phyloP scores from a whole-genome alignment of 345 rosid species.

The Pistacia vera region DNA sequence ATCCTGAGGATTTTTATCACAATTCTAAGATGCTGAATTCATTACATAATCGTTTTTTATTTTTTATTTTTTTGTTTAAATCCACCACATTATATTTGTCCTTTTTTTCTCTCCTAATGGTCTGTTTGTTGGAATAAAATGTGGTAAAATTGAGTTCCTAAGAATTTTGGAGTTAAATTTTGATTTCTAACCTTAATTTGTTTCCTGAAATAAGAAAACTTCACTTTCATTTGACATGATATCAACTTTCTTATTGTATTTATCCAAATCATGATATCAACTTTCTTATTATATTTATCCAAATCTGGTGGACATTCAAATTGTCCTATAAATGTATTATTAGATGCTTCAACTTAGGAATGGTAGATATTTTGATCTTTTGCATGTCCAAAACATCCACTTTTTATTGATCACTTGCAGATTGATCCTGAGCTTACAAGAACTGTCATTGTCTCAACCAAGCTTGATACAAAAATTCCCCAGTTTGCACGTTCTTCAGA shows the following conservation, averaged over 20 bases:
- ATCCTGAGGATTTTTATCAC: not conserved
- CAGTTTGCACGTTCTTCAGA: slow-evolving; percentile 89
- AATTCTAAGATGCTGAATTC: not conserved
- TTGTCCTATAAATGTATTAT: not conserved
- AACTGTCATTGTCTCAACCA: slow-evolving; percentile 85
- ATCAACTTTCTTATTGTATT: not conserved
- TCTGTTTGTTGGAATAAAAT: not conserved
- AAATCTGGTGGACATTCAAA: not conserved
- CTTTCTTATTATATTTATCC: not conserved
- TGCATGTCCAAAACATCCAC: slow-evolving; percentile 15
- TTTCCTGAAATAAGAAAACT: not conserved
- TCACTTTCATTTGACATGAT: not conserved
- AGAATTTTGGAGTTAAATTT: not conserved
- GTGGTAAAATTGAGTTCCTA: not conserved
- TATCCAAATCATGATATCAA: not conserved
- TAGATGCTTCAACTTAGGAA: not conserved
- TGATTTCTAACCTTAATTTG: not conserved
- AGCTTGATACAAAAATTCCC: slow-evolving; percentile 92
- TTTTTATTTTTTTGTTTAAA: not conserved
- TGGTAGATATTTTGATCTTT: not conserved
- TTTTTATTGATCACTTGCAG: slow-evolving; percentile 41
- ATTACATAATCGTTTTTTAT: not conserved
- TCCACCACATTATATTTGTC: not conserved
- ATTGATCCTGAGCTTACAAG: slow-evolving; percentile 95
- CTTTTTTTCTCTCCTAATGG: not conserved